Conservation (phyloP, 1,284 basidiomycete genomes). For the Tilletiopsis washingtonensis region DNA sequence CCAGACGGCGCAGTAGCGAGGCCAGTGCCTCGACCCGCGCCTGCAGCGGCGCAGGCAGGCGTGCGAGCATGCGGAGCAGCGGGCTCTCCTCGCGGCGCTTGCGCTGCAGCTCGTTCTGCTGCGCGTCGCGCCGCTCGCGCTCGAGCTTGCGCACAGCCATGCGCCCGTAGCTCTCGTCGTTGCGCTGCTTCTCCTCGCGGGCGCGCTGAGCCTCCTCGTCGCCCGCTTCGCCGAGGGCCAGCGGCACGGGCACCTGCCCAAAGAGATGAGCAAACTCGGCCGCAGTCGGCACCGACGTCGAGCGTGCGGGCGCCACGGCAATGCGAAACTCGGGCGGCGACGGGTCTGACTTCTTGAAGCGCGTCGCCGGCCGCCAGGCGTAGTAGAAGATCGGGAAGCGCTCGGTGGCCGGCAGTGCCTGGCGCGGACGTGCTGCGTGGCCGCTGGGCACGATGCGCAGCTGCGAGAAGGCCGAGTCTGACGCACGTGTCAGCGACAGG, state of each 20-base stretch:
- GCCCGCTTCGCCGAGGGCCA: constrained; percentile 9
- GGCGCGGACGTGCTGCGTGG: constrained; percentile 48
- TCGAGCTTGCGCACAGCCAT: background rate
- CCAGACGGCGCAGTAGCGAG: too few relatives aligned
- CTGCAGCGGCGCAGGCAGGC: background rate
- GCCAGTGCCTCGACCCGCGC: background rate
- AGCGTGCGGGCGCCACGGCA: constrained; percentile 55
- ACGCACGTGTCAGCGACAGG: too few relatives aligned
- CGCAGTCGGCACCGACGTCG: constrained; percentile 15
- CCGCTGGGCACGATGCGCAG: constrained; percentile 70
- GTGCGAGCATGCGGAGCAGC: background rate
- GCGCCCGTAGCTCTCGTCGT: constrained; percentile 11
- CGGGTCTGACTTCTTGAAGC: constrained; percentile 70
- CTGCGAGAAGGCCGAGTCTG: constrained; percentile 56
- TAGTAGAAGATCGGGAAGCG: constrained; percentile 64
- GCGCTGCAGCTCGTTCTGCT: background rate
- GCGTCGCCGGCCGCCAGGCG: constrained; percentile 79
- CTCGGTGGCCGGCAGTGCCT: too few relatives aligned
- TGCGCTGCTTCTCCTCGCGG: constrained; percentile 10
- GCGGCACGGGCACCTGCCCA: constrained; percentile 1
- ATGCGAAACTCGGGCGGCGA: constrained; percentile 79
- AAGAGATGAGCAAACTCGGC: constrained; percentile 32
- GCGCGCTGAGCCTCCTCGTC: constrained; percentile 10
- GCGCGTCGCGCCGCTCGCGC: constrained; percentile 1
- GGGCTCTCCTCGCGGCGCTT: background rate